These are phyloP conservation scores for Lanmaoa rubissima DNA, from an alignment of 768 basidiomycete genomes.

Conservation along the genomic window DNA sequence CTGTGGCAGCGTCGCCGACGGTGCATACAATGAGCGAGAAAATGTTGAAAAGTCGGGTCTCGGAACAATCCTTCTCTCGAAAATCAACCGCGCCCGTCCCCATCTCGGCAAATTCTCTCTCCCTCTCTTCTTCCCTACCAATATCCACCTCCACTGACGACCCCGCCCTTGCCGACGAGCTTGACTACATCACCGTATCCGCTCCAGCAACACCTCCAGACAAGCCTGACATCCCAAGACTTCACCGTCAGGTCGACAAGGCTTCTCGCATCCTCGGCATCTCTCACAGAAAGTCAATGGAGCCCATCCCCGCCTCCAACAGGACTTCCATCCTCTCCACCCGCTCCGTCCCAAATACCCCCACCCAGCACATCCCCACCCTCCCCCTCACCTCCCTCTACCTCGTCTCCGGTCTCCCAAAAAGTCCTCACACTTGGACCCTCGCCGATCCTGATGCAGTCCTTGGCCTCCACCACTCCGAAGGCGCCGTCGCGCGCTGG, in stretches of 20 bases:
- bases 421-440: conserved; percentile 88
- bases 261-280: conserved; percentile 78
- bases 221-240: conserved; percentile 36
- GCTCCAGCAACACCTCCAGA: conserved; percentile 16
- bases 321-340: conserved; percentile 79
- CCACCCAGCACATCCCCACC: conserved; percentile 64
- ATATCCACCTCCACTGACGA: conserved; percentile 9
- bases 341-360: conserved; percentile 41
- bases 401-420: conserved; percentile 85
- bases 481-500: conserved; percentile 84
- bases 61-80: conserved; percentile 45
- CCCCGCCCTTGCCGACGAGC: conserved; percentile 58
- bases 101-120: conserved; percentile 15
- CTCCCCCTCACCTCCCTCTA: conserved; percentile 81
- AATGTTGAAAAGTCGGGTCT: conserved; percentile 46
- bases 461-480: conserved; percentile 75
- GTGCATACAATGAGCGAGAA: conserved; percentile 30
- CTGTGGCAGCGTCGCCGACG: conserved; percentile 34
- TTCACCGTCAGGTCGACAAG: conserved; percentile 56
- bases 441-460: conserved; percentile 83
- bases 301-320: conserved; percentile 76
- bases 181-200: conserved; percentile 66
- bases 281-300: conserved; percentile 74
- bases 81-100: conserved; percentile 4
- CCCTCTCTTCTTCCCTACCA: not conserved